Base-by-base conservation (phyloP, 306 rosid genomes). In the Casuarina glauca region DNA sequence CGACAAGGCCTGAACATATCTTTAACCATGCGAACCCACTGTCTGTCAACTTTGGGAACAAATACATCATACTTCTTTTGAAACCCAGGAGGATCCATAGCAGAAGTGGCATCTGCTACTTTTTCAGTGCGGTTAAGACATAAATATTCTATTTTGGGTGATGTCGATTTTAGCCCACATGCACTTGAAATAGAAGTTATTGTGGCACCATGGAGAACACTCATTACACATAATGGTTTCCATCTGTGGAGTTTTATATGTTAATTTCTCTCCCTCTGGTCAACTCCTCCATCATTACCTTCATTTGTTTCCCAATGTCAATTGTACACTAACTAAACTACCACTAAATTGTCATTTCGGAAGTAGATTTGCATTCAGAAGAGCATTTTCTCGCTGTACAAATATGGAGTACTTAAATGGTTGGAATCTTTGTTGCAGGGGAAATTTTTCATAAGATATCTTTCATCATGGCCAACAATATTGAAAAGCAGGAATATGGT, bases 261-360 rank as follows among this genome's bases (percentile, higher is more conserved):
- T 71, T 71, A 57, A 69, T 79, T 41, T 75, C 17, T 46, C 43
- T 57, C 46, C 79, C 69, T 32, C 72, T 35, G 54, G 82, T 82
- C 70, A 15, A 42, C 53, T 41, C 72, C 75, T 74, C 74, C 62
- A 80, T 87, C 78, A 80, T 87, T 77, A 70, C 39, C 87, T 74
- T 80, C 69, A 58, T 69, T 86, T 77, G 84, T 80, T 70, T 41
- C 46, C 41, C 39, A 51, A 69, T 66, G 70, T 53, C 16, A 64
- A 44, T 64, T 60, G 10, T 45, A 46, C 50, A 62, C 63, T 26
- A 19, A 72, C 54, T 76, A 43, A 78, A 72, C 50, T 68, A 54
- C 80, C 10, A 76, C 55, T 41, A 45, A 13, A 51, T 50, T 11
- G 36, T 61, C 76, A 76, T 64, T 80, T 83, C 77, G 15, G 80